These are phyloP conservation scores for Nitzschia sp. DNA, from an alignment of 108 stramenopile species.

Conservation along the genomic window DNA sequence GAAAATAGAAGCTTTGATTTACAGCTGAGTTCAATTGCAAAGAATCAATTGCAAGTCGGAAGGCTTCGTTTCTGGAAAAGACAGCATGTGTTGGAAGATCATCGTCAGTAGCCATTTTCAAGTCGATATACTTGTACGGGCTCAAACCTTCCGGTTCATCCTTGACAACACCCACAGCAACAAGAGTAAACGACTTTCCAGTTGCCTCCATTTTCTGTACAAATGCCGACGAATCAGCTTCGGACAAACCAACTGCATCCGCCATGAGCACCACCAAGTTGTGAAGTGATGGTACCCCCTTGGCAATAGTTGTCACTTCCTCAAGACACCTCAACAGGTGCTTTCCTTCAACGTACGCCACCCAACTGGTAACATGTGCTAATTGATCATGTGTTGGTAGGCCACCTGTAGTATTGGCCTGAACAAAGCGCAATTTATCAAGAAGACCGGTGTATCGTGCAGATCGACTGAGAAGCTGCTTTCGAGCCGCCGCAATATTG, in stretches of 20 bases:
- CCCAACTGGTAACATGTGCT: slow-evolving; percentile 64
- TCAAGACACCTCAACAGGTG: slow-evolving; percentile 24
- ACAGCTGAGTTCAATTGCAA: slow-evolving; percentile 64
- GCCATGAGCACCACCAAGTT: slow-evolving; percentile 73
- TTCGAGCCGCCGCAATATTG: slow-evolving; percentile 76
- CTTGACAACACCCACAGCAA: slow-evolving; percentile 64
- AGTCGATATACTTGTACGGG: slow-evolving; percentile 53
- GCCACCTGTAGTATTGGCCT: slow-evolving; percentile 27
- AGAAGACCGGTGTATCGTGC: slow-evolving; percentile 90
- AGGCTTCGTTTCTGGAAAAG: slow-evolving; percentile 73
- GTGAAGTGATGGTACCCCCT: slow-evolving; percentile 48
- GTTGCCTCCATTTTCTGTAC: slow-evolving; percentile 53
- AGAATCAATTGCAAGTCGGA: slow-evolving; percentile 73
- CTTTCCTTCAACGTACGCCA: slow-evolving; percentile 48
- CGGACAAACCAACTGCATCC: slow-evolving; percentile 46
- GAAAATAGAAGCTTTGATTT: slow-evolving; percentile 51
- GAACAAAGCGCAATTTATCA: slow-evolving; percentile 74
- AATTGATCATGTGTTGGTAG: slow-evolving; percentile 59
- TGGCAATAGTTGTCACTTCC: slow-evolving; percentile 37
- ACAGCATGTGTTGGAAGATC: slow-evolving; percentile 41
- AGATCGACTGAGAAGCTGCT: slow-evolving; percentile 78
- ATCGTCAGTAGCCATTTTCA: slow-evolving; percentile 31
- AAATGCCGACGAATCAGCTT: slow-evolving; percentile 29
- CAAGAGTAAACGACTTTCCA: slow-evolving; percentile 63
- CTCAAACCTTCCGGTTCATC: slow-evolving; percentile 65